These are phyloP conservation scores for Phylloporus rhodoxanthus DNA, from an alignment of 768 basidiomycete genomes.

Conservation along the genomic window DNA sequence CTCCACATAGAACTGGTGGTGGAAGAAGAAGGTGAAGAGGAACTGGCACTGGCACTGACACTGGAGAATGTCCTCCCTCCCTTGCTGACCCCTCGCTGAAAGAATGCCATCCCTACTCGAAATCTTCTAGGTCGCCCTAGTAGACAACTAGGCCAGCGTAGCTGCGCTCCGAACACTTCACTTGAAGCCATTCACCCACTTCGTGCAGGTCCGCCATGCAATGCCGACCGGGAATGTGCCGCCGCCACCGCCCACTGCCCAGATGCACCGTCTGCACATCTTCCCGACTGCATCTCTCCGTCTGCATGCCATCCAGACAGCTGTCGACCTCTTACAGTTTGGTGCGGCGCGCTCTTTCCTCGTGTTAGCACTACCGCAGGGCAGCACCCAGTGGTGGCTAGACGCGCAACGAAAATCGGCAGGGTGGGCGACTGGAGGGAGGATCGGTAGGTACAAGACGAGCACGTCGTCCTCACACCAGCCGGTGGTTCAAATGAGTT, in stretches of 20 bases:
- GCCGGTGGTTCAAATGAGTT: not conserved
- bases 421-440: too few relatives aligned
- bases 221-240: not conserved
- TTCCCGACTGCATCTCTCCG: not conserved
- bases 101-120: slow-evolving; percentile 5
- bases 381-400: slow-evolving; percentile 1
- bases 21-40: too few relatives aligned
- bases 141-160: not conserved
- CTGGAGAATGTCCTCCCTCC: not conserved
- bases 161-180: slow-evolving; percentile 8
- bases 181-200: slow-evolving; percentile 14
- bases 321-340: slow-evolving; percentile 32
- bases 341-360: slow-evolving; percentile 41
- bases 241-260: not conserved
- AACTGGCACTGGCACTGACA: too few relatives aligned
- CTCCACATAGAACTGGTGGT: too few relatives aligned
- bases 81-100: not conserved
- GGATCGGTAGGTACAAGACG: not conserved
- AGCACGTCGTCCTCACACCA: slow-evolving; percentile 1
- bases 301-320: slow-evolving; percentile 5
- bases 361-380: slow-evolving; percentile 35
- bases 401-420: not conserved
- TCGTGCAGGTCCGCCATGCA: slow-evolving; percentile 13
- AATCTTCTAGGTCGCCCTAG: slow-evolving; percentile 20
- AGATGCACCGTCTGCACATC: slow-evolving; percentile 1